Evolutionary conservation across 495 filamentous ascomycete genomes (phyloP), one percentile per base, ranked within the genome.

Genomic region (Aspergillus bertholletiae): DNA sequence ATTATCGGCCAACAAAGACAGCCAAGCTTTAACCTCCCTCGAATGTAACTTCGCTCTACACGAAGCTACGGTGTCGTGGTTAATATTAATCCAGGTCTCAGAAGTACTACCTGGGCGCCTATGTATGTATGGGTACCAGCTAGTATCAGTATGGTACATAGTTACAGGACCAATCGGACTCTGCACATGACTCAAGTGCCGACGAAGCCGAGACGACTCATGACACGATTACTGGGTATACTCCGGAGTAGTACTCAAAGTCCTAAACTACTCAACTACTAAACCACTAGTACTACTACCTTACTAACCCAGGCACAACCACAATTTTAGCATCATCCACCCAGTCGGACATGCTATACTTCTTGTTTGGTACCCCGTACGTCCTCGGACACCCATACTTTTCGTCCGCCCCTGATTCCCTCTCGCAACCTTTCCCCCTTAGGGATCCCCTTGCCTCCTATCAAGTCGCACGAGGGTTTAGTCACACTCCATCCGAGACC

Each of bases 1-100:
- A 40, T 3, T 40, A 40, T 20, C 49, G 24, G 26, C 49, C 22
- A 40, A 51, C 35, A 35, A 18, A 41, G 32, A 40, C 22, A 39
- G 41, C 17, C 49, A 51, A 51, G 49, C 49, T 51, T 51, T 51
- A 9, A 12, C n/a, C 37, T 20, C 37, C 26, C n/a, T 40, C 3
- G 37, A 9, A 40, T 40, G 37, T 40, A 21, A 40, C 37, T 40
- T 40, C 18, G 37, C 37, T 40, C 37, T 18, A 40, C 37, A 21
- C 37, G 7, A 40, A 40, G n/a, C 37, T 40, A 18, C n/a, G 12
- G 9, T 28, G 27, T 28, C 27, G 9, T 28, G 30, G 13, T 34
- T 34, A 40, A 40, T 40, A 15, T 48, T 48, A 32, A 27, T 48
- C 22, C n/a, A 18, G 15, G 15, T 17, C 3, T 39, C 12, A 15